Evolutionary conservation across 2,329 filamentous ascomycete genomes (phyloP), one percentile per base, ranked within the genome.

Genomic region (Berkeleyomyces rouxiae): DNA sequence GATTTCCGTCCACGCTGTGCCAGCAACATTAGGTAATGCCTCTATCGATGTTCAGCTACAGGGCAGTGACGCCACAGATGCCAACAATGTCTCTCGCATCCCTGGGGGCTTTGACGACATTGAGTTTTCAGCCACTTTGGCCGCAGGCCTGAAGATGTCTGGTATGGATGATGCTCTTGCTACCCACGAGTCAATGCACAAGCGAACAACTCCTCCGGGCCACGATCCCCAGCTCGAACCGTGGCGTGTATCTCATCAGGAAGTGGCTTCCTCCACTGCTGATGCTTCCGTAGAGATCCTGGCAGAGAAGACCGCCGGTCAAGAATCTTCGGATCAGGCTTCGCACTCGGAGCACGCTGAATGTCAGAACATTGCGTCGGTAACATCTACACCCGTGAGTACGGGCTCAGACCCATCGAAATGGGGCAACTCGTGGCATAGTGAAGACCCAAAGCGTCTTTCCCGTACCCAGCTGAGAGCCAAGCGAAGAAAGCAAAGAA

Each of bases 1-100:
- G n/a, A 47, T 64, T n/a, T 44, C 46, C 46, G 55, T 44, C n/a
- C 55, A 61, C 61, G 43, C 16, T 16, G 74, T 66, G 74, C 74
- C 66, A 67, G 23, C 47, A 11, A 39, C 49, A n/a, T 58, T 40
- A 43, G 49, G 46, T 36, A 36, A 61, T 58, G 31, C 51, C 33
- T 31, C 37, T 46, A 51, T 49, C 36, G 61, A 58, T 7, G 33
- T 6, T 7, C 16, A 60, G n/a, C 16, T 44, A 40, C 61, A n/a
- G 4, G 16, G 36, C 3, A 23, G 36, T 4, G 4, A 40, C 7
- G 37, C 13, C 3, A n/a, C 23, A 13, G n/a, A 47, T 13, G 58
- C 11, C 13, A 42, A 59, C 3, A 16, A 23, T 4, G 58, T 47
- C 31, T 36, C 58, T 11, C 11, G 16, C 23, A 59, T 59, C 7